These are phyloP conservation scores for Fusarium coffeatum DNA, from an alignment of 2,329 filamentous ascomycete species.

Conservation along the genomic window DNA sequence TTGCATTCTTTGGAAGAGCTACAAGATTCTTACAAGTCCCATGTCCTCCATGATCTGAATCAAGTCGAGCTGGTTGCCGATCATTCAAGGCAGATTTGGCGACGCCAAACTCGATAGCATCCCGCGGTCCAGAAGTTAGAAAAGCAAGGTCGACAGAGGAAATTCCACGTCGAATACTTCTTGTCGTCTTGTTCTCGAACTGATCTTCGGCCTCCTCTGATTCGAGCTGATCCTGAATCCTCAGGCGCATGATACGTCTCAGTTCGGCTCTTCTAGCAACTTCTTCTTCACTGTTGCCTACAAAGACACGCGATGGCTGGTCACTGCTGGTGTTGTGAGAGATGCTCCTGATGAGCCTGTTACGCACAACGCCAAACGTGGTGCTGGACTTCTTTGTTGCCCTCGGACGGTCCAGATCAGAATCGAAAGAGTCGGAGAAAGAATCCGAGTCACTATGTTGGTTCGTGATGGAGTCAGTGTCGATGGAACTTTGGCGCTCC, in stretches of 20 bases:
- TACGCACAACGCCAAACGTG: conserved; percentile 59
- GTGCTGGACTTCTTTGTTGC: conserved; percentile 51
- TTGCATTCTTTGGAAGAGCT: not conserved
- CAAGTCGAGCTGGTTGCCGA: not conserved
- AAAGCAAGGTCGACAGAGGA: conserved; percentile 46
- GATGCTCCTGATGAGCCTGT: conserved; percentile 58
- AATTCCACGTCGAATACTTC: conserved; percentile 42
- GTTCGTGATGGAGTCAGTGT: conserved; percentile 14
- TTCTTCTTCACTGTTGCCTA: conserved; percentile 64
- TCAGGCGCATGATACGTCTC: conserved; percentile 64
- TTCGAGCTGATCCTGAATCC: conserved; percentile 69
- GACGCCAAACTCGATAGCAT: conserved; percentile 61
- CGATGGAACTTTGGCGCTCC: conserved; percentile 1
- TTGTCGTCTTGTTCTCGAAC: conserved; percentile 44
- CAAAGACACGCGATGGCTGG: conserved; percentile 55
- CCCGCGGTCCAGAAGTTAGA: conserved; percentile 58
- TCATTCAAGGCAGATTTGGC: conserved; percentile 13
- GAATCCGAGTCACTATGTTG: conserved; percentile 43
- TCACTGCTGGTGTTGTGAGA: conserved; percentile 58
- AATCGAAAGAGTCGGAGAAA: conserved; percentile 54
- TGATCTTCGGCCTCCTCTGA: conserved; percentile 57
- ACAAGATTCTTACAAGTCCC: not conserved
- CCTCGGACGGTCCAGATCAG: conserved; percentile 50
- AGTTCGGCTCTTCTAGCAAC: conserved; percentile 67
- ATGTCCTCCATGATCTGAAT: conserved; percentile 11